phyloP scores from a whole-genome alignment of 2,329 filamentous ascomycete genomes.

The Pyrenochaeta sp. region DNA sequence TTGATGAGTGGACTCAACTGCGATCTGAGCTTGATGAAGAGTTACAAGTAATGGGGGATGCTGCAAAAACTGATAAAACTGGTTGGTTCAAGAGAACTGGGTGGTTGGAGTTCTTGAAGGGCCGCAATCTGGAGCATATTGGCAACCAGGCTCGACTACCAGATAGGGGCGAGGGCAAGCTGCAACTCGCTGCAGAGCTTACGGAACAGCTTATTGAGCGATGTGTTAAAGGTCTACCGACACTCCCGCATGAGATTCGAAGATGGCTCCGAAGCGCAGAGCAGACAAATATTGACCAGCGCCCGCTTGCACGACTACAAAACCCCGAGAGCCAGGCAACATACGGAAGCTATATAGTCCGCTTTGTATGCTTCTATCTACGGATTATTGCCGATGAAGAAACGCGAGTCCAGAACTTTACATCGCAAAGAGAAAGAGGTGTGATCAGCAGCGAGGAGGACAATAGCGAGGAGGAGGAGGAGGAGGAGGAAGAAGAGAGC shows the following conservation, averaged over 20 bases:
- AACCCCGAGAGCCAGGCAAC: constrained; percentile 13
- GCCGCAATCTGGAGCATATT: constrained; percentile 5
- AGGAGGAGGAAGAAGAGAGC: no score
- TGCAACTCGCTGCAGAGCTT: background rate
- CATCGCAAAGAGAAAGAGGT: no score
- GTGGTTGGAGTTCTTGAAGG: constrained; percentile 1
- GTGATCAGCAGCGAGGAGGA: no score
- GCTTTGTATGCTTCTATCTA: constrained; percentile 12
- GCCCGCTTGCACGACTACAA: constrained; percentile 11
- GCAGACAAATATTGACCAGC: background rate
- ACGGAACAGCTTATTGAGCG: constrained; percentile 3
- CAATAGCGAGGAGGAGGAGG: no score
- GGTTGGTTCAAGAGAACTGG: constrained; percentile 11
- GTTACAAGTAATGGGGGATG: constrained; percentile 3
- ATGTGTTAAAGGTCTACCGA: constrained; percentile 4
- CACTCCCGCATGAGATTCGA: constrained; percentile 4
- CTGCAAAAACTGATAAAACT: constrained; percentile 11
- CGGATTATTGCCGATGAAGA: constrained; percentile 7
- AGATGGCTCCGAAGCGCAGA: constrained; percentile 7
- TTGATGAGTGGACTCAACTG: no score
- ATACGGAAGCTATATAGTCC: constrained; percentile 15
- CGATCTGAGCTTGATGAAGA: no score
- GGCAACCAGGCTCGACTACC: background rate
- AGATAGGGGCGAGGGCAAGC: background rate
- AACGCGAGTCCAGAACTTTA: no score